Conservation (phyloP, 768 basidiomycete species). For the Boletus rubropictus region DNA sequence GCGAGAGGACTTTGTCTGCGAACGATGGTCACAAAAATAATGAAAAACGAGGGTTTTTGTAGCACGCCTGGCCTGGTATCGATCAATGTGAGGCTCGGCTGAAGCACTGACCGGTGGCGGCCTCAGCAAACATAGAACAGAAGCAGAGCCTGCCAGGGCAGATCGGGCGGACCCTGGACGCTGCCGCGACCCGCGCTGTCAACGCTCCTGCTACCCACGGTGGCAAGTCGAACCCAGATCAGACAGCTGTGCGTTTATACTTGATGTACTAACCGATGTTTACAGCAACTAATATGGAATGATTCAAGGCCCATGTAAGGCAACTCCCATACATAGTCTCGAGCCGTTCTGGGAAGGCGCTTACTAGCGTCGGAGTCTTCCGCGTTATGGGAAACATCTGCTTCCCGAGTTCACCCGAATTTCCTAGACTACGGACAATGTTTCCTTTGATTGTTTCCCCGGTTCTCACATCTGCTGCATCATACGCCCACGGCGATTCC, state of each 20-base stretch:
- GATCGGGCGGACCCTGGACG: no score
- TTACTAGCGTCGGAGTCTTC: no score
- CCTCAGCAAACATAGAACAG: not conserved
- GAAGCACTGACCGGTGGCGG: not conserved
- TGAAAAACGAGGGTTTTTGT: constrained; percentile 1
- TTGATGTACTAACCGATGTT: not conserved
- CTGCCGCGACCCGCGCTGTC: not conserved
- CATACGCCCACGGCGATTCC: not conserved
- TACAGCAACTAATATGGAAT: no score
- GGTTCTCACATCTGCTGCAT: not conserved
- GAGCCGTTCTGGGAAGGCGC: no score
- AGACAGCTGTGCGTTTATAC: not conserved
- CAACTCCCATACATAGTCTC: not conserved
- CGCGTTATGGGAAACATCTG: no score
- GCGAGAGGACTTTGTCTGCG: not conserved
- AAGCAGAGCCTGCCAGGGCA: not conserved
- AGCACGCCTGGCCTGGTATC: not conserved
- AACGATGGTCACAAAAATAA: not conserved
- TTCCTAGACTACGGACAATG: no score
- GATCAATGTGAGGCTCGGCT: not conserved
- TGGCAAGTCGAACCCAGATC: not conserved
- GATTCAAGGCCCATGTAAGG: no score
- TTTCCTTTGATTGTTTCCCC: not conserved
- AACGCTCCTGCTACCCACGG: not conserved
- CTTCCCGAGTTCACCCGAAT: no score